A percentile compares a stretch with the other conserved stretches of the same genome.
Conservation (phyloP, 495 filamentous ascomycete species). For the Penicillium silybi region DNA sequence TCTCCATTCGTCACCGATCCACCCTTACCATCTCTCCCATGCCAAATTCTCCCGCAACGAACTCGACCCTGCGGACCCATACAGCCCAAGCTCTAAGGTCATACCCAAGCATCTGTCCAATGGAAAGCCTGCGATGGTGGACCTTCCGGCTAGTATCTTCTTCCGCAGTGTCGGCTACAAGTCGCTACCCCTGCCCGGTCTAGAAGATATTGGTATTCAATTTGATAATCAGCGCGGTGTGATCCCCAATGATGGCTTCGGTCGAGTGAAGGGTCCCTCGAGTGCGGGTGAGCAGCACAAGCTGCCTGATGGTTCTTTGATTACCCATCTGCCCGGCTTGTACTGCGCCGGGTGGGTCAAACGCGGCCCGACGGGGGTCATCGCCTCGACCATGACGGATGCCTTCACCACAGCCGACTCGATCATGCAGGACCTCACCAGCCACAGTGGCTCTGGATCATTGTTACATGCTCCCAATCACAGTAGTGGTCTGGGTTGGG, state of each 20-base stretch:
- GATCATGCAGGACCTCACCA: constrained; percentile 66
- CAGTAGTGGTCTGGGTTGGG: constrained; percentile 65
- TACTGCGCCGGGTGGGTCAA: constrained; percentile 98
- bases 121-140: constrained; percentile 47
- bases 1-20: constrained; percentile 52
- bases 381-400: constrained; percentile 94
- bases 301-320: constrained; percentile 34
- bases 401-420: constrained; percentile 86
- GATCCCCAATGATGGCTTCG: constrained; percentile 80
- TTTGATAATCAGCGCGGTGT: constrained; percentile 72
- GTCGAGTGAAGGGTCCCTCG: constrained; percentile 56
- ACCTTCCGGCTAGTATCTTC: constrained; percentile 58
- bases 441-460: constrained; percentile 22
- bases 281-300: constrained; percentile 18
- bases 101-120: constrained; percentile 32
- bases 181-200: constrained; percentile 69
- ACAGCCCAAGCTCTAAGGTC: constrained; percentile 41
- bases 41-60: constrained; percentile 66
- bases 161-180: constrained; percentile 95
- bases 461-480: constrained; percentile 45
- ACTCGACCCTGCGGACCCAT: constrained; percentile 43
- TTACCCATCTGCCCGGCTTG: constrained; percentile 64
- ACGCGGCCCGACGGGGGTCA: constrained; percentile 89
- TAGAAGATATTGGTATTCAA: constrained; percentile 69
- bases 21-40: constrained; percentile 47